Evolutionary conservation across 2,329 filamentous ascomycete species (phyloP).

Genomic region (Apiospora saccharicola): DNA sequence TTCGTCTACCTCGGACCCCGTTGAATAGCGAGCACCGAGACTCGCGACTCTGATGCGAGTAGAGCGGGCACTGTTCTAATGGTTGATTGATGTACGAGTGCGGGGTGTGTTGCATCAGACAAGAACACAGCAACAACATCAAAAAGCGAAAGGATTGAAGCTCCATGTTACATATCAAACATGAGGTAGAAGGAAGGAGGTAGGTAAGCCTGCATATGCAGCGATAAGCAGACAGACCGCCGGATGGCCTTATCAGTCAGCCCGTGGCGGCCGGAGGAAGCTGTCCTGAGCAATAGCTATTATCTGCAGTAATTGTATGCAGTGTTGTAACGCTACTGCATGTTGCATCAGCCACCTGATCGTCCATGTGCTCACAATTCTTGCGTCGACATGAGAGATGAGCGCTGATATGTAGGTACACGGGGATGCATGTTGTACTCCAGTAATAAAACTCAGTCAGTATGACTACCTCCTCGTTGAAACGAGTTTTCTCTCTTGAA

Average conservation of each 20-base stretch:
- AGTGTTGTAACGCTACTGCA: constrained; percentile 17
- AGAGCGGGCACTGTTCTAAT: neutral
- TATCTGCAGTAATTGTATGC: constrained; percentile 2
- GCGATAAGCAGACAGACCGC: neutral
- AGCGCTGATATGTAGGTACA: neutral
- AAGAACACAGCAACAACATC: neutral
- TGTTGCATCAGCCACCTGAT: constrained; percentile 17
- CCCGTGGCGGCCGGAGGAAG: neutral
- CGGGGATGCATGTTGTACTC: neutral
- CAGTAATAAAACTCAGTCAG: neutral
- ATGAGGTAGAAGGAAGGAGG: neutral
- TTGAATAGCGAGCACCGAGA: neutral
- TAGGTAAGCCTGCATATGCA: neutral
- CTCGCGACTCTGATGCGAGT: neutral
- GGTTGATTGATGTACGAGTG: neutral
- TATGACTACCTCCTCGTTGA: neutral
- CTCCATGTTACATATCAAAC: neutral
- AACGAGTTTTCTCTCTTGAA: neutral
- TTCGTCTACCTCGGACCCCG: neutral
- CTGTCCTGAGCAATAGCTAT: neutral
- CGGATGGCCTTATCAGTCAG: neutral
- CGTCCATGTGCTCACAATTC: neutral
- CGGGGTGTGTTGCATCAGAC: neutral
- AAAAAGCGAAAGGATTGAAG: neutral
- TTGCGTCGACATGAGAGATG: neutral